Percentiles rank a stretch among this genome's conserved stretches.
Conservation (phyloP, 2,329 filamentous ascomycete species). For the Aureobasidium sp. region DNA sequence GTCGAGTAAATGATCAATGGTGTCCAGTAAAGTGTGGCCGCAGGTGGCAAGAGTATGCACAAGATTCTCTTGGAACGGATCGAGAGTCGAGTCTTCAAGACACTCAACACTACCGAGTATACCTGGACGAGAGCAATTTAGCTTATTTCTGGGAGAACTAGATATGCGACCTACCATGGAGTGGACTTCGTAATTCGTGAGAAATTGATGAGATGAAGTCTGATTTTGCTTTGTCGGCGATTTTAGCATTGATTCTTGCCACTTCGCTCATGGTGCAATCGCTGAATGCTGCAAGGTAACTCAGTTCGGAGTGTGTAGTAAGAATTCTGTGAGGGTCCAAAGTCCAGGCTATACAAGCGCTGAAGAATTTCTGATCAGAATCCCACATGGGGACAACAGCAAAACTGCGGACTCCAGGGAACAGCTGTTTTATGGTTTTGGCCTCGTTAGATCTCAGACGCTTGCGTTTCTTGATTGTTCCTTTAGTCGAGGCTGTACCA, state of each 20-base stretch:
- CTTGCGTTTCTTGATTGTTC: not conserved
- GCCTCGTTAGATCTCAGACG: not conserved
- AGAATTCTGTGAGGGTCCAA: conserved; percentile 33
- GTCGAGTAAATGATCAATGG: conserved; percentile 32
- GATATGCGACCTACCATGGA: conserved; percentile 29
- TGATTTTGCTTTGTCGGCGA: conserved; percentile 41
- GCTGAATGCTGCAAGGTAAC: conserved; percentile 37
- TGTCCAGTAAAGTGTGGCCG: conserved; percentile 30
- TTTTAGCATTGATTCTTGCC: conserved; percentile 31
- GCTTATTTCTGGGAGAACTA: too few species aligned
- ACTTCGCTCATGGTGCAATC: conserved; percentile 36
- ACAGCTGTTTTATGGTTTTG: conserved; percentile 20
- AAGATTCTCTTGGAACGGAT: conserved; percentile 37
- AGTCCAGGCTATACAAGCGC: conserved; percentile 31
- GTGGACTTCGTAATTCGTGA: conserved; percentile 43
- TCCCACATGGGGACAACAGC: conserved; percentile 45
- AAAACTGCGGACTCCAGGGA: conserved; percentile 38
- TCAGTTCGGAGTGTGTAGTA: conserved; percentile 29
- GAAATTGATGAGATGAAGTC: conserved; percentile 45
- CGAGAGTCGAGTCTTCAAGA: conserved; percentile 37
- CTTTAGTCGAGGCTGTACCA: not conserved
- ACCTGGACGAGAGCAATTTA: too few species aligned
- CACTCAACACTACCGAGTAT: conserved; percentile 42
- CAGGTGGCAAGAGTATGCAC: conserved; percentile 37
- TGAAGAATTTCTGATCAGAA: conserved; percentile 24